Evolutionary conservation across 805 yeast species (phyloP).

Genomic region (Wickerhamomyces rabaulensis): DNA sequence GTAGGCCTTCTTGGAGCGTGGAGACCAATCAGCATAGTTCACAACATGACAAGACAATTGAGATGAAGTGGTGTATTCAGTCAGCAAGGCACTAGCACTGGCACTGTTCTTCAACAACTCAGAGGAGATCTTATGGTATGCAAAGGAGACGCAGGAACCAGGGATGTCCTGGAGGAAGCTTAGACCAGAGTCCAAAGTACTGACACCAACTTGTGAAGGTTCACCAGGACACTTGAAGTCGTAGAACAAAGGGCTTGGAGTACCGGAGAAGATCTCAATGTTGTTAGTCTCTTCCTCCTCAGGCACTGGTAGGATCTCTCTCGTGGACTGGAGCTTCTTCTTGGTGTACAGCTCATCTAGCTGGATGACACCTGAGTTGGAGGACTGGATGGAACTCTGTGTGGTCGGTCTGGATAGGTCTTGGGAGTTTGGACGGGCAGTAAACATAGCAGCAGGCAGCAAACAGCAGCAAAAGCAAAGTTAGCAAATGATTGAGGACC

Average conservation of each 20-base stretch:
- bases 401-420: conserved; percentile 8
- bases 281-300: neutral
- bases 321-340: neutral
- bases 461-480: neutral
- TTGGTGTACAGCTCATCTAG: neutral
- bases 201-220: neutral
- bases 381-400: conserved; percentile 13
- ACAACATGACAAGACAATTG: conserved; percentile 10
- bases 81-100: neutral
- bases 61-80: conserved; percentile 16
- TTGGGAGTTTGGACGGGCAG: neutral
- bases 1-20: conserved; percentile 11
- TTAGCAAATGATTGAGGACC: too few relatives aligned
- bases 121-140: conserved; percentile 6
- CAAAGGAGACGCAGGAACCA: conserved; percentile 7
- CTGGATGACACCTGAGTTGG: conserved; percentile 6
- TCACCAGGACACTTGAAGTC: neutral
- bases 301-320: neutral
- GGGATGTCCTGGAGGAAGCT: conserved; percentile 9
- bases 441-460: neutral
- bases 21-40: conserved; percentile 11
- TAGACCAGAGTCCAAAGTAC: neutral
- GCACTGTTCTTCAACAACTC: conserved; percentile 1
- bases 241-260: neutral
- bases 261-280: neutral